Base-by-base conservation (phyloP, 2,329 filamentous ascomycete genomes). In the Penicillium sp. region DNA sequence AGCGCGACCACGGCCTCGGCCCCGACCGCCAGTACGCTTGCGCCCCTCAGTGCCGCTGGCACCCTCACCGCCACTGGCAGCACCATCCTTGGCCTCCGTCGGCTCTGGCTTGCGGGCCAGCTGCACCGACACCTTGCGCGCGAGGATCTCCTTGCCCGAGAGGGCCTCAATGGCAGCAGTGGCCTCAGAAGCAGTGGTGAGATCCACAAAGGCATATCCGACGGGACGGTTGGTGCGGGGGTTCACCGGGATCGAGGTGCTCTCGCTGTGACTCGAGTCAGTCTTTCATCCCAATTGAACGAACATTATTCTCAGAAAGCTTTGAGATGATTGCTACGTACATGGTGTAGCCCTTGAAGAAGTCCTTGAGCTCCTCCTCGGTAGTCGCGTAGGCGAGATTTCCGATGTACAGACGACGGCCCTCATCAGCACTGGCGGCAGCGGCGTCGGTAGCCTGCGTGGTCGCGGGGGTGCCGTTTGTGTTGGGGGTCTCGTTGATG, bases 371-470 rank as follows among this genome's bases (percentile, higher is more conserved):
- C 83, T 95, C 88, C 84, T 85, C 92, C 85, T 96, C 92, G 71
- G 88, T 95, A 82, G 92, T 96, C 83, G 90, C 89, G 72, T 98
- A 98, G 65, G 92, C 92, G 81, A 98, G 85, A 79, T 98, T 98
- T 78, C 92, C 92, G 77, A 98, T 96, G 77, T 98, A 98, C 64
- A 98, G 84, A 76, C 92, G 87, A 77, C 92, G 87, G 71, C 92
- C 90, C 79, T 98, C 92, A 72, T 90, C 89, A 71, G 92, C 92
- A 75, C 88, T 95, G 73, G 88, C 87, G 70, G 92, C 83, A 66
- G 92, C 88, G 69, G 89, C 88, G 70, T 95, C 88, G 67, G 86
- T 51, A 26, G 57, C 84, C 72, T 84, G 78, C 61, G 82, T 76
- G 62, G 78, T 73, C 71, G 85, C 77, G 53, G 81, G 78, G 61